These are phyloP conservation scores for Apiotrichum montevideense DNA, from an alignment of 1,284 basidiomycete genomes.

Conservation along the genomic window DNA sequence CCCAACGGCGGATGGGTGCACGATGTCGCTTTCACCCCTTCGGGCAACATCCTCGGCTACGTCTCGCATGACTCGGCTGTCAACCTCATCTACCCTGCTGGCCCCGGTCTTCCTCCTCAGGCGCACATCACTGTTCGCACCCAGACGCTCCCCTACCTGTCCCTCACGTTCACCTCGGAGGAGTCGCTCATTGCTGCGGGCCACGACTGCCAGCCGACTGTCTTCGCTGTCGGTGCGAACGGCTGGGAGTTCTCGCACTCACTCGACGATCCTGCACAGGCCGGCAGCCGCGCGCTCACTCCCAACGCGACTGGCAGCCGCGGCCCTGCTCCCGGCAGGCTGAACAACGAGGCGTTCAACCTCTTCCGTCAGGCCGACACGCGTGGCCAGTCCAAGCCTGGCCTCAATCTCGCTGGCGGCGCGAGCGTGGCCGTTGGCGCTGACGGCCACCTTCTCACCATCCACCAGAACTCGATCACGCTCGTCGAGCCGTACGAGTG, in stretches of 20 bases:
- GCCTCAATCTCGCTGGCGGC: constrained; percentile 39
- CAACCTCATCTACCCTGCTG: constrained; percentile 76
- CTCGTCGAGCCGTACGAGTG: constrained; percentile 70
- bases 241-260: constrained; percentile 75
- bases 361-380: constrained; percentile 90
- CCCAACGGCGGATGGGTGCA: constrained; percentile 96
- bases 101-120: constrained; percentile 51
- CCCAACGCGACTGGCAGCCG: constrained; percentile 39
- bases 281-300: constrained; percentile 35
- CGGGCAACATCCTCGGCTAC: constrained; percentile 86
- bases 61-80: constrained; percentile 88
- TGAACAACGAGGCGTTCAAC: constrained; percentile 93
- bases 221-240: constrained; percentile 64
- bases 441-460: constrained; percentile 66
- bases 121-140: constrained; percentile 66
- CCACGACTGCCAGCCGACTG: constrained; percentile 93
- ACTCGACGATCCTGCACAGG: constrained; percentile 61
- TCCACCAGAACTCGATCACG: constrained; percentile 99
- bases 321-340: constrained; percentile 56
- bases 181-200: constrained; percentile 80
- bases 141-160: constrained; percentile 70
- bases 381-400: constrained; percentile 60
- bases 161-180: constrained; percentile 78
- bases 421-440: constrained; percentile 37
- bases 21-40: constrained; percentile 89